phyloP scores from a whole-genome alignment of 176 grass and related monocot genomes.

The Typha latifolia region DNA sequence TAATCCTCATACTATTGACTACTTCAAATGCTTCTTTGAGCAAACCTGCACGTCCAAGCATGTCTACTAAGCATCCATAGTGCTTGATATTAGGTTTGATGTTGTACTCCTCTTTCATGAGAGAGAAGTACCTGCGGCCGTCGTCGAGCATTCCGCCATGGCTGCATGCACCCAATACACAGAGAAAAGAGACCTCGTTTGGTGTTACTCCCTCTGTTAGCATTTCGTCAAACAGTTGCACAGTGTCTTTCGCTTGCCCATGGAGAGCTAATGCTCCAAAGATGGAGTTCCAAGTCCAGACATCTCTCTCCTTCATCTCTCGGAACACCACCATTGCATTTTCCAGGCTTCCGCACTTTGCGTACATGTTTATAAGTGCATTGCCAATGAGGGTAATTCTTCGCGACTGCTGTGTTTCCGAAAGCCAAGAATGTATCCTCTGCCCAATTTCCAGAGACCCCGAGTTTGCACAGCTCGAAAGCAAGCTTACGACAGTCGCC shows the following conservation, averaged over 20 bases:
- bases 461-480: conserved; percentile 18
- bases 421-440: conserved; percentile 27
- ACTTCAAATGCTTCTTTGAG: conserved; percentile 32
- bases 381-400: conserved; percentile 1
- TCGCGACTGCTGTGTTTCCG: conserved; percentile 3
- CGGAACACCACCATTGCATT: neutral
- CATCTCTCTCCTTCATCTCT: conserved; percentile 26
- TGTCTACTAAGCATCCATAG: conserved; percentile 38
- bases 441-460: conserved; percentile 27
- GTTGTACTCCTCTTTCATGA: conserved; percentile 14
- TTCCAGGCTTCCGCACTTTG: neutral
- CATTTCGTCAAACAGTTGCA: conserved; percentile 35
- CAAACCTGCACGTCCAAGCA: conserved; percentile 34
- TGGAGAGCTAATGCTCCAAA: conserved; percentile 32
- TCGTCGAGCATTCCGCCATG: conserved; percentile 40
- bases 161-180: conserved; percentile 38
- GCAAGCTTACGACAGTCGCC: conserved; percentile 33
- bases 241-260: conserved; percentile 18
- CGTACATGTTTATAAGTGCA: conserved; percentile 21
- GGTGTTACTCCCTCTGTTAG: conserved; percentile 11
- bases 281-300: conserved; percentile 44
- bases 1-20: conserved; percentile 19
- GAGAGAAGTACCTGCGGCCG: conserved; percentile 24
- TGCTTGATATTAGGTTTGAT: conserved; percentile 37
- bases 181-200: conserved; percentile 35